Evolutionary conservation across 1,284 basidiomycete genomes (phyloP).

Genomic region (Cutaneotrichosporon arboriforme): DNA sequence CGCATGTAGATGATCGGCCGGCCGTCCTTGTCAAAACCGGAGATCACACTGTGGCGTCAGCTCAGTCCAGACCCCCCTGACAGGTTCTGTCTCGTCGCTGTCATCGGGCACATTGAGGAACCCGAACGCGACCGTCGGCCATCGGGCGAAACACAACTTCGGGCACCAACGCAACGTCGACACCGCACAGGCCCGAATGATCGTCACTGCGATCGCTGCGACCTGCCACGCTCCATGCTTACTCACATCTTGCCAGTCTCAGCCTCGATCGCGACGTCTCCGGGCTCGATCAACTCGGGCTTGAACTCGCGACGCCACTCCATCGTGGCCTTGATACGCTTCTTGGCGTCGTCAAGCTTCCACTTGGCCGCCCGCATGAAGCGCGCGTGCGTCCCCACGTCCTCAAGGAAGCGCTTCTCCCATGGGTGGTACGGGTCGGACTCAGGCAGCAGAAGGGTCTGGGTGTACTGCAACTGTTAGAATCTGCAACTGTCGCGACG

Average conservation of each 20-base stretch:
- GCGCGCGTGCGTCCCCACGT: slow-evolving; percentile 66
- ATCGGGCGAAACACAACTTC: too few species aligned
- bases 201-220: neutral
- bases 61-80: neutral
- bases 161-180: too few species aligned
- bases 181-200: neutral
- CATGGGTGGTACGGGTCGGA: slow-evolving; percentile 65
- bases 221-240: neutral
- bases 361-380: slow-evolving; percentile 81
- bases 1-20: slow-evolving; percentile 78
- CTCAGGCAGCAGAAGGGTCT: slow-evolving; percentile 58
- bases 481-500: neutral
- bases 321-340: slow-evolving; percentile 66
- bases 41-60: slow-evolving; percentile 58
- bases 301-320: slow-evolving; percentile 76
- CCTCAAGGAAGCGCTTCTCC: slow-evolving; percentile 69
- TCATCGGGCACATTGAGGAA: neutral
- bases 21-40: slow-evolving; percentile 74
- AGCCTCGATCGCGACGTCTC: slow-evolving; percentile 65
- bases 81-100: too few species aligned
- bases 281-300: slow-evolving; percentile 72
- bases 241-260: slow-evolving; percentile 79
- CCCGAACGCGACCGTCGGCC: too few species aligned
- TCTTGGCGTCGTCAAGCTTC: slow-evolving; percentile 68
- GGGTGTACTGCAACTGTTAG: slow-evolving; percentile 56